phyloP scores from a whole-genome alignment of 1,284 basidiomycete species.

The Caloboletus inedulis region DNA sequence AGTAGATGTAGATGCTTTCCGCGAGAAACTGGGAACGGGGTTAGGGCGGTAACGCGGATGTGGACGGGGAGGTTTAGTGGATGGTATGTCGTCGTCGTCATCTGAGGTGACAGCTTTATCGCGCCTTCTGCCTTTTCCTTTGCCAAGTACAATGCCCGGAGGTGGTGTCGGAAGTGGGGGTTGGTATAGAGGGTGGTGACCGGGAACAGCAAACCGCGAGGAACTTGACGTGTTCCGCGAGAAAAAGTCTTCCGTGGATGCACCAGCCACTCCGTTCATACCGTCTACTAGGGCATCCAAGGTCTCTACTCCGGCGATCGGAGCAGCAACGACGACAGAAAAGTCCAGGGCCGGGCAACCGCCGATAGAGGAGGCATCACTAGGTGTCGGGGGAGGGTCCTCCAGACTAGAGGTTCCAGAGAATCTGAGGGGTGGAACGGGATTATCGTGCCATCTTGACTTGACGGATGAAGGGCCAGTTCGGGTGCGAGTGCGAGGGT shows the following conservation, averaged over 20 bases:
- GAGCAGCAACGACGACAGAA: conserved; percentile 71
- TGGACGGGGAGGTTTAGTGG: conserved; percentile 31
- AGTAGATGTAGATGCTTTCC: conserved; percentile 40
- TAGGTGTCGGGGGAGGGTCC: conserved; percentile 64
- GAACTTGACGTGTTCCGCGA: conserved; percentile 42
- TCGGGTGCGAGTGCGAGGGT: conserved; percentile 49
- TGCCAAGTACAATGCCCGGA: conserved; percentile 72
- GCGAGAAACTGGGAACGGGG: conserved; percentile 35
- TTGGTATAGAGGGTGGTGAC: conserved; percentile 68
- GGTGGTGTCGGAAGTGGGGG: conserved; percentile 78
- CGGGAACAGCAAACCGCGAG: conserved; percentile 49
- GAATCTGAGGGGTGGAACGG: conserved; percentile 51
- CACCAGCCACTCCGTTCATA: conserved; percentile 59
- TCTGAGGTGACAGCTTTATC: conserved; percentile 37
- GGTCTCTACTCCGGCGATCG: conserved; percentile 71
- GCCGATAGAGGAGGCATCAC: conserved; percentile 45
- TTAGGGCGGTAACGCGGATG: conserved; percentile 40
- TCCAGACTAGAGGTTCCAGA: conserved; percentile 61
- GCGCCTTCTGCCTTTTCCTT: conserved; percentile 45
- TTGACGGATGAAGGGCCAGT: conserved; percentile 51
- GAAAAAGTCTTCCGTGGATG: conserved; percentile 50
- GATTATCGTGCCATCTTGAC: conserved; percentile 40
- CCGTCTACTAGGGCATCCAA: conserved; percentile 84
- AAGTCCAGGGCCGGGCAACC: conserved; percentile 41
- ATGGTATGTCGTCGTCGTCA: conserved; percentile 31